Evolutionary conservation across 371 early-diverging fungal species (phyloP), one percentile per base, ranked within the genome.

Genomic region (Rhizomucor pusillus): DNA sequence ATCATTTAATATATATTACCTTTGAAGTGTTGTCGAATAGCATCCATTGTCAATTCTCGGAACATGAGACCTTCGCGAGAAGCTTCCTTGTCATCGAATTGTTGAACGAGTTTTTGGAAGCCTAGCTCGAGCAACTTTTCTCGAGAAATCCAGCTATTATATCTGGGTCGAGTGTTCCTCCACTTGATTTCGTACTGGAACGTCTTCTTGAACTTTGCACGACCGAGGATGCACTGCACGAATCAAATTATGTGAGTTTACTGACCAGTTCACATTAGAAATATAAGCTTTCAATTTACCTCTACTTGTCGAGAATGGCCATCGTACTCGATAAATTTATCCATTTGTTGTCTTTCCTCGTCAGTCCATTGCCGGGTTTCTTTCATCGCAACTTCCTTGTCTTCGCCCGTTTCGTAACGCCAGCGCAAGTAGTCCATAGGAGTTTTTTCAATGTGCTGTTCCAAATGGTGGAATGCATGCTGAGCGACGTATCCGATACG

Each of bases 401-500:
- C 91, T 54, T 88, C 87, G 59, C 91, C 91, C 18, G 77, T 76
- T 46, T 82, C 79, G 65, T 88, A 91, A 71, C 91, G 87, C 91
- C 91, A 91, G 58, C 86, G 88, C 48, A 91, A 72, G 60, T 91
- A 91, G 47, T 87, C 83, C 68, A 87, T 88, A 47, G 91, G 88
- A 1, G 91, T 89, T 67, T 84, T 78, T 56, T 90, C 89, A 51
- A 89, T 63, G 62, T 91, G 91, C 66, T 88, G 86, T 52, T 90
- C 88, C 67, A 91, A 77, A 63, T 91, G 90, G 68, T 91, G 88
- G 88, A 91, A 89, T 52, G 90, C 90, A 63, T 93, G 91, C 79
- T 94, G 94, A 16, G 93, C 90, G 62, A 93, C 90, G 63, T 92
- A 93, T 57, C 88, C 90, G 56, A 89, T 81, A 62, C 92, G 89